Conservation (phyloP, 1,284 basidiomycete species). For the Melanopsichium pennsylvanicum region DNA sequence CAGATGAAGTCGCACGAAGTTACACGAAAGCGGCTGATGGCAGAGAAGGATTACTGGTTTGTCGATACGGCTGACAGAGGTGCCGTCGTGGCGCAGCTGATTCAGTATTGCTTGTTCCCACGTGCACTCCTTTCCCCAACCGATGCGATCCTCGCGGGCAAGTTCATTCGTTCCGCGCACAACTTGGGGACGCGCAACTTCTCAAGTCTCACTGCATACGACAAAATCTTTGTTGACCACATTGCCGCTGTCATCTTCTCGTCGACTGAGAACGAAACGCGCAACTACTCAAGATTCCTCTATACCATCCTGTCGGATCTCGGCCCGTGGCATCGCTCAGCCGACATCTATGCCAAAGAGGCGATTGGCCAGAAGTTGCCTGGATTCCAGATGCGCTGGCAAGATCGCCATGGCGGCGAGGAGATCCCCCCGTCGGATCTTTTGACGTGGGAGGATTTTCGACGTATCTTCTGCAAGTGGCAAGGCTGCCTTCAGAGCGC, state of each 20-base stretch:
- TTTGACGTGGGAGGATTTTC: conserved; percentile 77
- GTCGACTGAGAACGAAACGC: conserved; percentile 93
- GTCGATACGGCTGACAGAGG: conserved; percentile 46
- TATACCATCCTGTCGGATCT: conserved; percentile 79
- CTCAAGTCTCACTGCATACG: conserved; percentile 83
- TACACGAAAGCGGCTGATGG: conserved; percentile 77
- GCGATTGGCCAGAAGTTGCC: conserved; percentile 67
- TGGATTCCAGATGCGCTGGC: conserved; percentile 61
- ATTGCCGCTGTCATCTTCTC: conserved; percentile 82
- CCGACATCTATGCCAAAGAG: conserved; percentile 68
- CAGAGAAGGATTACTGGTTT: conserved; percentile 91
- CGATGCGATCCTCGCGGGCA: conserved; percentile 93
- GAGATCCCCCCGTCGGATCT: conserved; percentile 71
- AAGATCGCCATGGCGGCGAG: conserved; percentile 44
- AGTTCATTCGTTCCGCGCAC: conserved; percentile 88
- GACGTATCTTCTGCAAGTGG: conserved; percentile 80
- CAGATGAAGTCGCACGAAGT: conserved; percentile 76
- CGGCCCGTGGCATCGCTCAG: conserved; percentile 78
- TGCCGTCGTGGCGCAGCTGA: conserved; percentile 68
- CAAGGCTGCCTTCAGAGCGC: conserved; percentile 73
- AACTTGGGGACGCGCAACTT: conserved; percentile 85
- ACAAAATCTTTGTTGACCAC: conserved; percentile 71
- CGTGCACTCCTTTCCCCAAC: conserved; percentile 89
- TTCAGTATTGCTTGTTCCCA: conserved; percentile 92
- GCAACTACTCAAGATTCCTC: conserved; percentile 85